phyloP scores from a whole-genome alignment of 1,284 basidiomycete genomes.

The Papiliotrema nemorosa region DNA sequence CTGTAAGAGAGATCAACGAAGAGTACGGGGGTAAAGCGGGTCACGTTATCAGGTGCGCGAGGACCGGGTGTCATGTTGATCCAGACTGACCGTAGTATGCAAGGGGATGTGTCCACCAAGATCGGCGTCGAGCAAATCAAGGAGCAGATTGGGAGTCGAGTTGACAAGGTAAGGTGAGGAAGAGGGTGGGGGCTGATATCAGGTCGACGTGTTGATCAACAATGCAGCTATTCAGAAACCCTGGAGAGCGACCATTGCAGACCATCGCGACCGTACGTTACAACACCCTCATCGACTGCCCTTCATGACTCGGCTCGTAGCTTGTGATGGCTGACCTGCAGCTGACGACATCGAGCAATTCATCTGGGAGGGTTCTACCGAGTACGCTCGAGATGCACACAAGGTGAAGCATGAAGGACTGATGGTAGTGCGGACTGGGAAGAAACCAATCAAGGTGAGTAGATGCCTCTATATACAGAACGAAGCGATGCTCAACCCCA shows the following conservation, averaged over 20 bases:
- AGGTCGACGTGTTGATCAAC: conserved; percentile 45
- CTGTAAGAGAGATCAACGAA: conserved; percentile 37
- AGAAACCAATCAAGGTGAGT: conserved; percentile 3
- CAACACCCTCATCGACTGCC: background rate
- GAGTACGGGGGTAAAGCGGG: conserved; percentile 18
- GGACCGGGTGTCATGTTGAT: conserved; percentile 12
- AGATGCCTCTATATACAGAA: background rate
- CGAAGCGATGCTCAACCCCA: background rate
- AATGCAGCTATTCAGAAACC: conserved; percentile 36
- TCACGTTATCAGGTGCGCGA: conserved; percentile 10
- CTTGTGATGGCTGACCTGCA: conserved; percentile 4
- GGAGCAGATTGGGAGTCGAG: conserved; percentile 29
- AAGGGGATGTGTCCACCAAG: conserved; percentile 46
- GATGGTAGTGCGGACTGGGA: conserved; percentile 8
- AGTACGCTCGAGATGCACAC: too few relatives aligned
- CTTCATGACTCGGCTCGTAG: background rate
- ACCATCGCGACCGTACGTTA: conserved; percentile 33
- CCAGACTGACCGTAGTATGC: conserved; percentile 25
- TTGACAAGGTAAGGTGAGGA: conserved; percentile 11
- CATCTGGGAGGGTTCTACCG: conserved; percentile 36
- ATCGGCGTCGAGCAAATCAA: conserved; percentile 34
- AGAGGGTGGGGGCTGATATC: background rate
- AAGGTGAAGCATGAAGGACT: background rate
- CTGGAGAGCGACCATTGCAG: conserved; percentile 26
- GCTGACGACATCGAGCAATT: conserved; percentile 36